These are phyloP conservation scores for Trichoderma pleuroti DNA, from an alignment of 2,329 filamentous ascomycete genomes.

Conservation along the genomic window DNA sequence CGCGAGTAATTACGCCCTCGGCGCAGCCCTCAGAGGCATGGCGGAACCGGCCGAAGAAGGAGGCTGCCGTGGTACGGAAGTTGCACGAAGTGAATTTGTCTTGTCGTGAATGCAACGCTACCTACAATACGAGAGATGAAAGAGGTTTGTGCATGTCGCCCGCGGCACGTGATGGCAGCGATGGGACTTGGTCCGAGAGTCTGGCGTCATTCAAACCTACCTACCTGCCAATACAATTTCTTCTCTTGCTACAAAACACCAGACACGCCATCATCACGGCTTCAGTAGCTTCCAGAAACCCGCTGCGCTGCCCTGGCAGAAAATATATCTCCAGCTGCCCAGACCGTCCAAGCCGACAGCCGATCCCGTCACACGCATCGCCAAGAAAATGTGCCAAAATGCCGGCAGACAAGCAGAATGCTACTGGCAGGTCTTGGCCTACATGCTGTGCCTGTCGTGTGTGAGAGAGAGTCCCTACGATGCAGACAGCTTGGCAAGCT, in stretches of 20 bases:
- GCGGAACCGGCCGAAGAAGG: slow-evolving; percentile 1
- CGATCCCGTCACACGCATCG: slow-evolving; percentile 1
- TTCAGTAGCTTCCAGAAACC: not conserved
- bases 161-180: not conserved
- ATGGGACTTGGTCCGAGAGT: not conserved
- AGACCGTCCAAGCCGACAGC: slow-evolving; percentile 10
- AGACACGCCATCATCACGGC: not conserved
- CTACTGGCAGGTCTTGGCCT: not conserved
- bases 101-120: not conserved
- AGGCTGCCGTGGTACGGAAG: not conserved
- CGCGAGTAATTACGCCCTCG: not conserved
- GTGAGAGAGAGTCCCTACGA: not conserved
- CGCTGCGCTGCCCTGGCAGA: not conserved
- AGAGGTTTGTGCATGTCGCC: not conserved
- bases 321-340: not conserved
- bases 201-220: not conserved
- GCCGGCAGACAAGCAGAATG: not conserved
- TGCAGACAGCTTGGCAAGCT: not conserved
- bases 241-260: not conserved
- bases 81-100: not conserved
- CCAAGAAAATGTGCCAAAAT: slow-evolving; percentile 4
- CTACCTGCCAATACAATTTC: not conserved
- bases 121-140: not conserved
- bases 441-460: not conserved
- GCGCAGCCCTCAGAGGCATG: not conserved